Evolutionary conservation across 768 basidiomycete genomes (phyloP).

Genomic region (Saitozyma sp.): DNA sequence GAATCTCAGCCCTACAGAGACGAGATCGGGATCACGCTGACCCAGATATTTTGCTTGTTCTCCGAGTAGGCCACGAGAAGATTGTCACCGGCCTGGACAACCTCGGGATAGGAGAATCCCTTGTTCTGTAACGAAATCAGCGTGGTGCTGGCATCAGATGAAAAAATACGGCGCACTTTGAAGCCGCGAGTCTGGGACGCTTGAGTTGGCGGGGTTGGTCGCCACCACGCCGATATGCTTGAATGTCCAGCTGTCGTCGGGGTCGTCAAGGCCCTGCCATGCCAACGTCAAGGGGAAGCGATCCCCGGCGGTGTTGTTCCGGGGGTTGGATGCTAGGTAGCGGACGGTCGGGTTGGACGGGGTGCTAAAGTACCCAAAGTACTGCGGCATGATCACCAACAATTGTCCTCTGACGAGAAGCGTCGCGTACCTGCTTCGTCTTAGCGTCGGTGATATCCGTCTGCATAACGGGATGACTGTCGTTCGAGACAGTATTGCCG

Average conservation of each 20-base stretch:
- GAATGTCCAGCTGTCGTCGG: constrained; percentile 3
- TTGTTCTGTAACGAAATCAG: neutral
- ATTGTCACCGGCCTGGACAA: constrained; percentile 2
- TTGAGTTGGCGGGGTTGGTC: neutral
- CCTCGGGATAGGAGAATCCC: constrained; percentile 4
- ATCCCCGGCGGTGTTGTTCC: neutral
- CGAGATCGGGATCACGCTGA: neutral
- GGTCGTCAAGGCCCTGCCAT: neutral
- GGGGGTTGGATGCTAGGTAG: neutral
- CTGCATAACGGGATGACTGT: neutral
- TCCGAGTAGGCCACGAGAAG: constrained; percentile 6
- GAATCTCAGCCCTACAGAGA: too few relatives aligned
- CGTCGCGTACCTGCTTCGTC: neutral
- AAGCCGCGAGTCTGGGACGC: neutral
- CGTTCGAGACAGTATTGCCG: neutral
- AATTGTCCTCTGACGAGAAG: neutral
- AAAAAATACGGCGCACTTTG: neutral
- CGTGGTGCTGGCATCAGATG: too few relatives aligned
- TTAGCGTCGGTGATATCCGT: neutral
- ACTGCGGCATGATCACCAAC: neutral
- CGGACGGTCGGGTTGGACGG: neutral
- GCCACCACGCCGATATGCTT: neutral
- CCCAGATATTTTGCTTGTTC: constrained; percentile 5
- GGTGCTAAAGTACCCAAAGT: neutral
- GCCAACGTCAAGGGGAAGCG: constrained; percentile 4